These are phyloP conservation scores for Schizosaccharomyces cryophilus DNA, from an alignment of 805 yeast species.

Conservation along the genomic window DNA sequence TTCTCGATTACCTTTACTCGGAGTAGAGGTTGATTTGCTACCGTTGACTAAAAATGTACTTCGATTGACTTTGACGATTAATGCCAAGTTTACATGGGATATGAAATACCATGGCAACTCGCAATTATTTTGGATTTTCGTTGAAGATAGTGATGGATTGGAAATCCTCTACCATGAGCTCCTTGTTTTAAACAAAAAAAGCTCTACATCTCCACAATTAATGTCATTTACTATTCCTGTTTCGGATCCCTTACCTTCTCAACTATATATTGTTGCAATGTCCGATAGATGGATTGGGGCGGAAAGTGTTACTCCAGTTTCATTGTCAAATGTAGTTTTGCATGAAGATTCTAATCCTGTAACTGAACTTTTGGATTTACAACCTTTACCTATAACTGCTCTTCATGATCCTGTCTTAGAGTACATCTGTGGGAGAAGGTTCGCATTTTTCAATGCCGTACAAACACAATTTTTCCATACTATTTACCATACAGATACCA, in stretches of 20 bases:
- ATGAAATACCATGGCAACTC: constrained; percentile 53
- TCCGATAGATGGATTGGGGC: constrained; percentile 83
- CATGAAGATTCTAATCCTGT: constrained; percentile 73
- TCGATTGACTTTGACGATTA: constrained; percentile 46
- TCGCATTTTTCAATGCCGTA: constrained; percentile 89
- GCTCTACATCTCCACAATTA: constrained; percentile 32
- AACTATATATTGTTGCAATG: constrained; percentile 49
- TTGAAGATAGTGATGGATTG: constrained; percentile 60
- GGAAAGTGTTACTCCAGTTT: constrained; percentile 48
- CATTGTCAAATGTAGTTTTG: constrained; percentile 70
- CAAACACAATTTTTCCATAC: constrained; percentile 93
- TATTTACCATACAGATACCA: constrained; percentile 50
- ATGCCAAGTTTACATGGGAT: constrained; percentile 74
- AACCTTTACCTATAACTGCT: constrained; percentile 70
- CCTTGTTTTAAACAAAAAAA: constrained; percentile 38
- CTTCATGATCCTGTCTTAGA: constrained; percentile 46
- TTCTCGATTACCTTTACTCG: constrained; percentile 49
- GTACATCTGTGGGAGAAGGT: constrained; percentile 36
- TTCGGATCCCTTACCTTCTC: constrained; percentile 73
- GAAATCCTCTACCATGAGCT: constrained; percentile 62
- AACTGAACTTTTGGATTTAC: constrained; percentile 53
- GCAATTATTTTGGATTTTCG: constrained; percentile 77
- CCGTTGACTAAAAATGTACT: constrained; percentile 76
- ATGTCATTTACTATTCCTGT: constrained; percentile 84
- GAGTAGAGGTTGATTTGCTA: constrained; percentile 56